phyloP scores from a whole-genome alignment of 306 rosid genomes.

The Cicer chorassanicum region DNA sequence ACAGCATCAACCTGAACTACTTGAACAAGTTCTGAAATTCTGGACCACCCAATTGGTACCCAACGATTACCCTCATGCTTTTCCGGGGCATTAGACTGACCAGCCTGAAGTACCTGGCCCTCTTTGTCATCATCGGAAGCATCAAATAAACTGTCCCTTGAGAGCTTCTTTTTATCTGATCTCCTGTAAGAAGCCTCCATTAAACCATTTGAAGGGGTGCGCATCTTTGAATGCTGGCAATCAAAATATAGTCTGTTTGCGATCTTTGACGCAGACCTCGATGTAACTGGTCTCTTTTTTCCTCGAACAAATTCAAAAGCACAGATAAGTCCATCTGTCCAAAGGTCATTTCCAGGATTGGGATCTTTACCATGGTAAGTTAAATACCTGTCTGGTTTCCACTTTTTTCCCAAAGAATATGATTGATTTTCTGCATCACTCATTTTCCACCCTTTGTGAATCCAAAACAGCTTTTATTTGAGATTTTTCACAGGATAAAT shows the following conservation, averaged over 20 bases:
- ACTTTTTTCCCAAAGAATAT: conserved; percentile 41
- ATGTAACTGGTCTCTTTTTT: conserved; percentile 47
- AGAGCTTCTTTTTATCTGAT: conserved; percentile 42
- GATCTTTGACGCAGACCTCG: conserved; percentile 48
- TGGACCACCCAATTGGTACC: conserved; percentile 93
- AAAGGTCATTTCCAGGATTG: conserved; percentile 60
- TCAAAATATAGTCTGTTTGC: conserved; percentile 46
- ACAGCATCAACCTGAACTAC: conserved; percentile 64
- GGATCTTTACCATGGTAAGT: conserved; percentile 51
- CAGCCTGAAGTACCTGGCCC: conserved; percentile 42
- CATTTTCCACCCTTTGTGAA: conserved; percentile 46
- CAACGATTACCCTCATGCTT: conserved; percentile 61
- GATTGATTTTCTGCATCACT: conserved; percentile 45
- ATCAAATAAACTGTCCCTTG: conserved; percentile 26
- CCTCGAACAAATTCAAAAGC: conserved; percentile 78
- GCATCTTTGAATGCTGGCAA: conserved; percentile 46
- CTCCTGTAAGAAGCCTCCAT: conserved; percentile 43
- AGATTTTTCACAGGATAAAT: conserved; percentile 19
- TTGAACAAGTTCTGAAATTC: conserved; percentile 79
- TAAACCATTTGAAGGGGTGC: conserved; percentile 48
- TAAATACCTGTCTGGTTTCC: conserved; percentile 56
- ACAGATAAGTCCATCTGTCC: conserved; percentile 92
- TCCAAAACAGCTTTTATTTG: conserved; percentile 7
- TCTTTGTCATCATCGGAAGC: conserved; percentile 44
- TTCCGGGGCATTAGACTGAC: conserved; percentile 47